These are phyloP conservation scores for Tetracladium maxilliforme DNA, from an alignment of 2,329 filamentous ascomycete genomes.

Conservation along the genomic window DNA sequence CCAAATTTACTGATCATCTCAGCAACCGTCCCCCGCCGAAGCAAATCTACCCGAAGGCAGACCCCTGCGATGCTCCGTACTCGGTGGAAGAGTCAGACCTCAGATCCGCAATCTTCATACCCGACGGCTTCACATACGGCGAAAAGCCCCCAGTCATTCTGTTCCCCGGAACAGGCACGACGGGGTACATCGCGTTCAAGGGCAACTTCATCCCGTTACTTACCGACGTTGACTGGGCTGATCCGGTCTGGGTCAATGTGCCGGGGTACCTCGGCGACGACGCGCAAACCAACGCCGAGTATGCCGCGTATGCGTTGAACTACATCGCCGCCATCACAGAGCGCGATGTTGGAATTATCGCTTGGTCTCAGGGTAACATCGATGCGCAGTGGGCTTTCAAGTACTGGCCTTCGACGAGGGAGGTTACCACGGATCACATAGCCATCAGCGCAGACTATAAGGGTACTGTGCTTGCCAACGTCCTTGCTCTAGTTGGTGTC, in stretches of 20 bases:
- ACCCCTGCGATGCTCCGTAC: slow-evolving; percentile 29
- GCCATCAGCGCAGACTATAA: slow-evolving; percentile 36
- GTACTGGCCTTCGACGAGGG: slow-evolving; percentile 36
- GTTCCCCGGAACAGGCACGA: slow-evolving; percentile 34
- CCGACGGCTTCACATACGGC: slow-evolving; percentile 28
- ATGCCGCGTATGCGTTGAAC: slow-evolving; percentile 41
- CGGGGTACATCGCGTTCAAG: slow-evolving; percentile 19
- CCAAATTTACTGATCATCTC: no score
- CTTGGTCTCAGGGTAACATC: slow-evolving; percentile 39
- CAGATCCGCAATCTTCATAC: slow-evolving; percentile 35
- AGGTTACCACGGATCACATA: slow-evolving; percentile 30
- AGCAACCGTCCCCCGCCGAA: no score
- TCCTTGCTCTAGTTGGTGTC: slow-evolving; percentile 10
- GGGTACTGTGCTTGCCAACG: slow-evolving; percentile 22
- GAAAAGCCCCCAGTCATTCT: slow-evolving; percentile 31
- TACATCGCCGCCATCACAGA: slow-evolving; percentile 29
- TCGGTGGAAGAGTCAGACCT: slow-evolving; percentile 26
- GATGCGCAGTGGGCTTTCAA: slow-evolving; percentile 41
- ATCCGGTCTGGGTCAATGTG: slow-evolving; percentile 41
- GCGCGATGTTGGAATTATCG: slow-evolving; percentile 26
- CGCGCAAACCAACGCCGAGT: slow-evolving; percentile 35
- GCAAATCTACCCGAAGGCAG: no score
- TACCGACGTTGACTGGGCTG: slow-evolving; percentile 12
- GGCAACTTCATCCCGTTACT: slow-evolving; percentile 18
- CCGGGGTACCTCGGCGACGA: slow-evolving; percentile 29